These are phyloP conservation scores for Micractinium conductrix DNA, from an alignment of 139 green algal genomes.

Conservation along the genomic window DNA sequence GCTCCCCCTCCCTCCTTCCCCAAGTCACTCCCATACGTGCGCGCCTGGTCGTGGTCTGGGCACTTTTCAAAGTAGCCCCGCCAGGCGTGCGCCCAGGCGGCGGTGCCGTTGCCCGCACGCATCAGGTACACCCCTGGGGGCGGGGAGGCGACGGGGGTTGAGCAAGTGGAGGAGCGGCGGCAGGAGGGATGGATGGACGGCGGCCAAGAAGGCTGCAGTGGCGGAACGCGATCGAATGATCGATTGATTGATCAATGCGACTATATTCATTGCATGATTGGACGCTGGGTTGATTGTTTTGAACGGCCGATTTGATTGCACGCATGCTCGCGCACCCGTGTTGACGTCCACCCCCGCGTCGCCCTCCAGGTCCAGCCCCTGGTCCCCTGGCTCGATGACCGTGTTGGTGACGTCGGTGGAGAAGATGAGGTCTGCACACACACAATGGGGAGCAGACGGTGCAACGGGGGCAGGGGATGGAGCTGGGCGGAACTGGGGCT, in stretches of 20 bases:
- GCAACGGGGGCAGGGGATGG: neutral
- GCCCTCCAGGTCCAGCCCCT: neutral
- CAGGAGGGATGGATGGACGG: neutral
- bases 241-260: too few species aligned
- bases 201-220: neutral
- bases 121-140: slow-evolving; percentile 32
- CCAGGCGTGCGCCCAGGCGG: neutral
- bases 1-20: neutral
- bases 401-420: neutral
- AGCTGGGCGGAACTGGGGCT: too few species aligned
- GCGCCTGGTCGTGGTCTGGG: slow-evolving; percentile 13
- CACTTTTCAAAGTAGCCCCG: neutral
- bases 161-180: too few species aligned
- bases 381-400: neutral
- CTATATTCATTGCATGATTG: too few species aligned
- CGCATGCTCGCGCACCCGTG: slow-evolving; percentile 14
- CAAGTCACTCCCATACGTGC: neutral
- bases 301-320: too few species aligned
- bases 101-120: neutral
- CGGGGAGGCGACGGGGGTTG: too few species aligned
- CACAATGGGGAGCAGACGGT: too few species aligned
- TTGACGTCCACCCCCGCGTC: slow-evolving; percentile 17
- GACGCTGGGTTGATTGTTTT: too few species aligned
- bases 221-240: too few species aligned
- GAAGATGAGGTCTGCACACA: slow-evolving; percentile 29